Percentiles rank a stretch among this genome's conserved stretches.
Conservation (phyloP, 1,284 basidiomycete genomes). For the Boletus subluridellus region DNA sequence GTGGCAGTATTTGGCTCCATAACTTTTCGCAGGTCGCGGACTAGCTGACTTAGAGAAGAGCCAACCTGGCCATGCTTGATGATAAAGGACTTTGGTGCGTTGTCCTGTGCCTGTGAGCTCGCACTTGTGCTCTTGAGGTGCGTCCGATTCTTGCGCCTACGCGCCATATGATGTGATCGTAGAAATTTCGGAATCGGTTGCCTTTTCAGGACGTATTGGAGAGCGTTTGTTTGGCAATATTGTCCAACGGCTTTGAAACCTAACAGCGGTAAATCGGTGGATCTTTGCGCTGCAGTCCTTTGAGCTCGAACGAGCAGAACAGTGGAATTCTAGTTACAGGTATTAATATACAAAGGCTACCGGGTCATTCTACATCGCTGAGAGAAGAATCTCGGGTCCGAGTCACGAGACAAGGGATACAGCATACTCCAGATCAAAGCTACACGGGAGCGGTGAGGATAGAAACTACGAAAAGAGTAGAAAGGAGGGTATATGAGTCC, state of each 20-base stretch:
- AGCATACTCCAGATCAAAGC: slow-evolving; percentile 30
- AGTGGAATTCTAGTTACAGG: slow-evolving; percentile 1
- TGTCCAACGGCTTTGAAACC: slow-evolving; percentile 6
- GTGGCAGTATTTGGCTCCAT: slow-evolving; percentile 99
- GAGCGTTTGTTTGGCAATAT: slow-evolving; percentile 26
- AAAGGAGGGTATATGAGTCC: slow-evolving; percentile 10
- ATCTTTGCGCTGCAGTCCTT: not conserved
- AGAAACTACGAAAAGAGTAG: not conserved
- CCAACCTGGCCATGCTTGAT: slow-evolving; percentile 95
- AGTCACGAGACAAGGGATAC: slow-evolving; percentile 23
- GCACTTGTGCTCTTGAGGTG: slow-evolving; percentile 67
- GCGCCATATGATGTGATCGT: slow-evolving; percentile 42
- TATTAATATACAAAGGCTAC: slow-evolving; percentile 4
- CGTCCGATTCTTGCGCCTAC: slow-evolving; percentile 81
- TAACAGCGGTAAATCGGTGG: not conserved
- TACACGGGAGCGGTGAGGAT: slow-evolving; percentile 21
- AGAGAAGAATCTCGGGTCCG: slow-evolving; percentile 1
- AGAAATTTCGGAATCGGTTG: slow-evolving; percentile 14
- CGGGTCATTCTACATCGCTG: slow-evolving; percentile 15
- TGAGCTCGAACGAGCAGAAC: not conserved
- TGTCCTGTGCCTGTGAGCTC: slow-evolving; percentile 35
- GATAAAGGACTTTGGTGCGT: slow-evolving; percentile 75
- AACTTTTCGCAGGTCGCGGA: slow-evolving; percentile 88
- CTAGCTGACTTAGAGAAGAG: slow-evolving; percentile 81
- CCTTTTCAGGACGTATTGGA: slow-evolving; percentile 20